Evolutionary conservation across 2,329 filamentous ascomycete species (phyloP), one percentile per base, ranked within the genome.

Genomic region (Parascedosporium putredinis): DNA sequence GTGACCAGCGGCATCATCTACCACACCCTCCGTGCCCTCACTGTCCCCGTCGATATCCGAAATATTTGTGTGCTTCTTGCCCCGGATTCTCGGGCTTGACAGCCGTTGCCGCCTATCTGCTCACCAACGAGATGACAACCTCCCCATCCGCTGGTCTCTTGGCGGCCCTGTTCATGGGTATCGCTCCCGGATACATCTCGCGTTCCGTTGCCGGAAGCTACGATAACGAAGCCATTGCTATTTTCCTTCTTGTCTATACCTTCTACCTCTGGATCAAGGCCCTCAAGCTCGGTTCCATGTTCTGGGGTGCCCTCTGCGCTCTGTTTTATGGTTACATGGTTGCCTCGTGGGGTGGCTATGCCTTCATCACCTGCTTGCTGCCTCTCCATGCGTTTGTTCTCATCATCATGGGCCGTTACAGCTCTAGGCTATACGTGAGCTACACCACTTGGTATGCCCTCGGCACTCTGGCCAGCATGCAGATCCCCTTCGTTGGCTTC

Each of bases 321-420:
- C 76, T 98, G 50, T 97, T 94, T 72, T 98, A 98, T 69, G 93
- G 93, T 62, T 98, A 98, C 81, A 98, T 98, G 93, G 93, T 98
- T 56, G 93, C 91, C 45, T 95, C 94, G 16, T 98, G 93, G 93
- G 93, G 93, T 76, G 93, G 93, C 63, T 98, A 98, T 67, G 93
- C 95, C 61, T 98, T 98, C 79, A 98, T 98, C 64, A 98, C 94
- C 54, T 96, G 95, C 66, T 73, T 98, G 69, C 82, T 98, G 52
- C 93, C 93, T 33, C 79, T 98, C 57, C 93, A 98, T 68, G 83
- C 88, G 6, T 90, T 98, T 59, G 88, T 95, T 44, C 76, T 98
- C 57, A 84, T 98, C 62, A 88, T 86, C 70, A 98, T 98, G 91
- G 94, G 94, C 47, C 77, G 93, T 53, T 98, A 94, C 70, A 97